A percentile compares a stretch with the other conserved stretches of the same genome.
Conservation (phyloP, 257 asterid genomes). For the Paulownia fortunei region DNA sequence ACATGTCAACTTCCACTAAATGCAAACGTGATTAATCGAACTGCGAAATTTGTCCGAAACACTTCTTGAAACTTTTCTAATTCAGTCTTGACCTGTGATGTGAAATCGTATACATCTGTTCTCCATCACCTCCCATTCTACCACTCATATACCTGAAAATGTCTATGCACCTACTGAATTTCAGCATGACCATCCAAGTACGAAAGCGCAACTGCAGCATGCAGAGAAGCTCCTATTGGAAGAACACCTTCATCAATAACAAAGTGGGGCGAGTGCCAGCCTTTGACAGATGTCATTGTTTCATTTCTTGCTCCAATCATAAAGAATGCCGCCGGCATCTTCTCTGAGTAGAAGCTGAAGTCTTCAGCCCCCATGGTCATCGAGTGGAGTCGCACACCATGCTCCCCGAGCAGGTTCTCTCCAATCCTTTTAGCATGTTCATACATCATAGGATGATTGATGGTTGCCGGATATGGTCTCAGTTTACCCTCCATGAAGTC, state of each 20-base stretch:
- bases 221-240: slow-evolving; percentile 81
- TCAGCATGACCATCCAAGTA: slow-evolving; percentile 54
- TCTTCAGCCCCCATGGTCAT: slow-evolving; percentile 83
- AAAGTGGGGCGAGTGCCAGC: slow-evolving; percentile 70
- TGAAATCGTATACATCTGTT: slow-evolving; percentile 4
- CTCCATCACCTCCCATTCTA: neutral
- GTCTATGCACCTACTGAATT: neutral
- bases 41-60: neutral
- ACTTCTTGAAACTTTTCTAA: neutral
- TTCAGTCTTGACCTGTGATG: neutral
- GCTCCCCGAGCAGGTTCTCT: slow-evolving; percentile 60
- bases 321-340: slow-evolving; percentile 66
- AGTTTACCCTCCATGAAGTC: slow-evolving; percentile 62
- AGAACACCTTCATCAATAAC: slow-evolving; percentile 69
- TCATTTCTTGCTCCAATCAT: slow-evolving; percentile 56
- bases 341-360: slow-evolving; percentile 80
- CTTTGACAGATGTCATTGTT: slow-evolving; percentile 39
- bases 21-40: neutral
- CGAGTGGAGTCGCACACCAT: slow-evolving; percentile 37
- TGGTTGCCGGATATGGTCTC: slow-evolving; percentile 66
- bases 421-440: slow-evolving; percentile 70
- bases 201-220: slow-evolving; percentile 79
- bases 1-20: neutral
- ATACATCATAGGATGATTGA: slow-evolving; percentile 61
- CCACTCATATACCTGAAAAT: slow-evolving; percentile 3